phyloP scores from a whole-genome alignment of 306 rosid species.

The Trichosanthes truncata region DNA sequence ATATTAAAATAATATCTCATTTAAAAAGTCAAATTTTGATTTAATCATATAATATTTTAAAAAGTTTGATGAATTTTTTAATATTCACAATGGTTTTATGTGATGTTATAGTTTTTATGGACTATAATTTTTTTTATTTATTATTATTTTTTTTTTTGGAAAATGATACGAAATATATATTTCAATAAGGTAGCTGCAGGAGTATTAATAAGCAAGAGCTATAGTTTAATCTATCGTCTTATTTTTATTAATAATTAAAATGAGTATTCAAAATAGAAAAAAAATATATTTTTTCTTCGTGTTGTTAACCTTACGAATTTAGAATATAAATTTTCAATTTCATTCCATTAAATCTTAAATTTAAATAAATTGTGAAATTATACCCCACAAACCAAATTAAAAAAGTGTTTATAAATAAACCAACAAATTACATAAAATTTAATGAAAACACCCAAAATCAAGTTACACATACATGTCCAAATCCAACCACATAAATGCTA shows the following conservation, averaged over 20 bases:
- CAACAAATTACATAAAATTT: neutral
- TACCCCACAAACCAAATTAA: neutral
- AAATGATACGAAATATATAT: too few species aligned
- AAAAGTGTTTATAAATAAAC: neutral
- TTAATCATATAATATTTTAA: neutral
- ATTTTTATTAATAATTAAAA: neutral
- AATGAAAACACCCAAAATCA: neutral
- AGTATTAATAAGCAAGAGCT: too few species aligned
- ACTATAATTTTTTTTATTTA: too few species aligned
- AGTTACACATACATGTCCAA: too few species aligned
- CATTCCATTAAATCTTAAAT: too few species aligned
- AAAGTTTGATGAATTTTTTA: too few species aligned
- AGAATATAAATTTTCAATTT: too few species aligned
- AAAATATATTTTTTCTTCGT: neutral
- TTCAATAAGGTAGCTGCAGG: too few species aligned
- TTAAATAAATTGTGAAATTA: too few species aligned
- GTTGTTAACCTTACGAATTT: neutral
- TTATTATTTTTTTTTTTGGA: too few species aligned
- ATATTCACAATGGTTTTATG: neutral
- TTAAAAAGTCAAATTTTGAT: neutral
- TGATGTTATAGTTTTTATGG: too few species aligned
- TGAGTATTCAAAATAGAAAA: neutral
- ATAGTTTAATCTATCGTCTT: neutral
- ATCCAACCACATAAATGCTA: too few species aligned
- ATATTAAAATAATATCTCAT: neutral